phyloP scores from a whole-genome alignment of 192 early-diverging fungal genomes.

The Chytriomyces confervae region DNA sequence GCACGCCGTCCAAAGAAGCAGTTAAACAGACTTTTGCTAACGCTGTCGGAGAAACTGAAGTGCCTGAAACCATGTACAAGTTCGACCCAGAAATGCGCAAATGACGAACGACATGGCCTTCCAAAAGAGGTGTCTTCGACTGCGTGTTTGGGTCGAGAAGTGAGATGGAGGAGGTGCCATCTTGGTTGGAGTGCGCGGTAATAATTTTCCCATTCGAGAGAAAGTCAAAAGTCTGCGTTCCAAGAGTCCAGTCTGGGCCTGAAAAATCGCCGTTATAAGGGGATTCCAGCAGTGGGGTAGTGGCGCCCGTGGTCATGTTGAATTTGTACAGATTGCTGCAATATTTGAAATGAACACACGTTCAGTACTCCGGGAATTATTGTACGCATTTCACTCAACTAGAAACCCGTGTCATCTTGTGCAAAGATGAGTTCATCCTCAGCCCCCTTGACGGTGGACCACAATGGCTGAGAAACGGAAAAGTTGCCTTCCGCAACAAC shows the following conservation, averaged over 20 bases:
- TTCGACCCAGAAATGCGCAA: neutral
- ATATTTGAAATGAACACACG: too few relatives aligned
- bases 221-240: slow-evolving; percentile 34
- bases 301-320: slow-evolving; percentile 23
- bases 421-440: slow-evolving; percentile 65
- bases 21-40: slow-evolving; percentile 12
- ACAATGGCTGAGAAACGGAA: slow-evolving; percentile 69
- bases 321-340: slow-evolving; percentile 64
- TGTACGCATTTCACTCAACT: slow-evolving; percentile 25
- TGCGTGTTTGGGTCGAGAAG: slow-evolving; percentile 29
- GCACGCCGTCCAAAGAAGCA: neutral
- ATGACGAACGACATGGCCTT: neutral
- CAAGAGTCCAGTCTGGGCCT: slow-evolving; percentile 54
- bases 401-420: slow-evolving; percentile 73
- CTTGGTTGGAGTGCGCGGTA: slow-evolving; percentile 33
- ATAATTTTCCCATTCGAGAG: slow-evolving; percentile 40
- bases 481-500: slow-evolving; percentile 47
- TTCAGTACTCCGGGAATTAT: too few relatives aligned
- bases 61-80: slow-evolving; percentile 30
- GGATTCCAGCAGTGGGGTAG: slow-evolving; percentile 33
- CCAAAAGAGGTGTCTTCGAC: neutral
- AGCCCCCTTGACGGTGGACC: slow-evolving; percentile 30
- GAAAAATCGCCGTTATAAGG: slow-evolving; percentile 71
- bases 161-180: slow-evolving; percentile 15
- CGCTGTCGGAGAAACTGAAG: neutral